These are phyloP conservation scores for Oryza punctata DNA, from an alignment of 176 grass and related monocot species.

Conservation along the genomic window DNA sequence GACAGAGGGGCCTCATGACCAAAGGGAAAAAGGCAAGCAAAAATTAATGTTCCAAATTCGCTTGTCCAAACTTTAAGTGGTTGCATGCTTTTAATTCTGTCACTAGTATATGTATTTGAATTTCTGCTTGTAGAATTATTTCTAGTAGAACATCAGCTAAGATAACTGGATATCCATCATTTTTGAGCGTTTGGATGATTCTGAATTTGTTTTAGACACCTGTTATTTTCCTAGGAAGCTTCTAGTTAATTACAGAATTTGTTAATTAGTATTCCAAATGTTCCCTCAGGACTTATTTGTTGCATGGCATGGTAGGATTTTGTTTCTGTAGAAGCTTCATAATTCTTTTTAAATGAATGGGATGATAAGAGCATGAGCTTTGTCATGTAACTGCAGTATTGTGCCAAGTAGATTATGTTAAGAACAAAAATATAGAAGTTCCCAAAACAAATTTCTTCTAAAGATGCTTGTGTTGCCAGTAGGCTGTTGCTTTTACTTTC, in stretches of 20 bases:
- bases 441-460: conserved; percentile 1
- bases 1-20: conserved; percentile 69
- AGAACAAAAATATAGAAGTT: not conserved
- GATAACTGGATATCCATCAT: not conserved
- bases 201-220: not conserved
- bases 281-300: not conserved
- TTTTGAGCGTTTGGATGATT: not conserved
- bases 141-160: not conserved
- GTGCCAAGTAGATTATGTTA: not conserved
- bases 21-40: conserved; percentile 93
- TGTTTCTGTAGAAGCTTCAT: not conserved
- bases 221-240: not conserved
- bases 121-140: conserved; percentile 7
- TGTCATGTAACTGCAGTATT: not conserved
- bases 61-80: conserved; percentile 1
- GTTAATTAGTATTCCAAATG: not conserved
- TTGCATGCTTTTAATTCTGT: not conserved
- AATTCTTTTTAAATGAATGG: conserved; percentile 11
- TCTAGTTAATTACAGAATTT: not conserved
- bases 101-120: conserved; percentile 4
- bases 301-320: not conserved
- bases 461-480: not conserved
- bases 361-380: not conserved
- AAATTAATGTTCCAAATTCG: conserved; percentile 25
- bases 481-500: not conserved